These are phyloP conservation scores for Lentinula novae-zelandiae DNA, from an alignment of 1,284 basidiomycete genomes.

Conservation along the genomic window DNA sequence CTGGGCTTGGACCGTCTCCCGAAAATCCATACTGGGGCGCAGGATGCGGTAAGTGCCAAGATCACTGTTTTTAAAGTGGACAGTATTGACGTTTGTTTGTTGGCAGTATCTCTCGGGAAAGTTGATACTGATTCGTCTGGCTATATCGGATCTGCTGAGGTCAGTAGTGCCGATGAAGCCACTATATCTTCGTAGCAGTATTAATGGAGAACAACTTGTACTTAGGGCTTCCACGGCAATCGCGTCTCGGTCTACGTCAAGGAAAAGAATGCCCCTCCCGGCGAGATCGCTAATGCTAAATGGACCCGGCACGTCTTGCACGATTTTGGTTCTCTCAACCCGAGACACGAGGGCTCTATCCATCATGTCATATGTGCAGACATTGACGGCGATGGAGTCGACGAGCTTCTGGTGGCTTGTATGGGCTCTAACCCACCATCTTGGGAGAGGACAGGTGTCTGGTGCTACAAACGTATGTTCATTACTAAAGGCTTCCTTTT, in stretches of 20 bases:
- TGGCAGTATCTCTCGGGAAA: neutral
- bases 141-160: constrained; percentile 27
- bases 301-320: constrained; percentile 26
- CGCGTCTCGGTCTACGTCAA: constrained; percentile 26
- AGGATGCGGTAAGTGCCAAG: constrained; percentile 23
- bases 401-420: constrained; percentile 24
- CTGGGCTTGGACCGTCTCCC: constrained; percentile 16
- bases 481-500: neutral
- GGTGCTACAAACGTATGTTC: neutral
- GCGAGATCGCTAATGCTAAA: constrained; percentile 12
- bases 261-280: constrained; percentile 15
- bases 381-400: constrained; percentile 15
- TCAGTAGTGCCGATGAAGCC: neutral
- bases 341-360: constrained; percentile 23
- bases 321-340: constrained; percentile 24
- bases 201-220: no score
- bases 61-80: constrained; percentile 8
- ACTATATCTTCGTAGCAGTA: no score
- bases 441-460: constrained; percentile 1
- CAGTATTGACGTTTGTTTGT: neutral
- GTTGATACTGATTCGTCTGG: constrained; percentile 18
- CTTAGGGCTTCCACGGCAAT: constrained; percentile 28
- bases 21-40: constrained; percentile 24
- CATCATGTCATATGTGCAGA: constrained; percentile 20
- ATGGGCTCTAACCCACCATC: constrained; percentile 21